Percentiles rank a stretch among this genome's conserved stretches.
phyloP scores from a whole-genome alignment of 176 grass and related monocot genomes.

The Juncus effusus region DNA sequence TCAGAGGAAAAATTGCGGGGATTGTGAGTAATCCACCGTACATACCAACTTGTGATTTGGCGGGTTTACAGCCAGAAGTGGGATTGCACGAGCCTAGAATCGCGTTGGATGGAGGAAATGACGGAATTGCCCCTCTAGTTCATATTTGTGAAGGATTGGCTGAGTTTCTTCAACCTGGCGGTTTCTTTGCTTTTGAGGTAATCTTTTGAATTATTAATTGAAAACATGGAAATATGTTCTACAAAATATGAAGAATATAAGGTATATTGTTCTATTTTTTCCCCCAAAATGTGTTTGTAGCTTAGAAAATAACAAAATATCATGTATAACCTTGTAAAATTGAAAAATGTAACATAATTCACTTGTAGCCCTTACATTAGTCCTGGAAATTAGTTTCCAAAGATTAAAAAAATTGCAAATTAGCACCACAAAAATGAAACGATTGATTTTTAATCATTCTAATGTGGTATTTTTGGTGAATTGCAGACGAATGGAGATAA shows the following conservation, averaged over 20 bases:
- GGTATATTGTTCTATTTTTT: too few relatives aligned
- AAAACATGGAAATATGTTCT: too few relatives aligned
- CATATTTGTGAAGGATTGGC: constrained; percentile 74
- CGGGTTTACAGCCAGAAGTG: constrained; percentile 90
- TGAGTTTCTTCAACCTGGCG: constrained; percentile 54
- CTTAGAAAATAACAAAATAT: too few relatives aligned
- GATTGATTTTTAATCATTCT: too few relatives aligned
- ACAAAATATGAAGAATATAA: too few relatives aligned
- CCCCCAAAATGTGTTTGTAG: too few relatives aligned
- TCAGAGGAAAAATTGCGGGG: constrained; percentile 67
- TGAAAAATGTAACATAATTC: too few relatives aligned
- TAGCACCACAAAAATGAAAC: too few relatives aligned
- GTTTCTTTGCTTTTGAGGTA: constrained; percentile 98
- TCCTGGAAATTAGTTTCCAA: too few relatives aligned
- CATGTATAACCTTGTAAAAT: too few relatives aligned
- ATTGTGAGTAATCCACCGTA: constrained; percentile 95
- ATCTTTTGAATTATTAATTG: background rate
- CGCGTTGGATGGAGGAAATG: constrained; percentile 70
- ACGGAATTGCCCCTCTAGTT: constrained; percentile 73
- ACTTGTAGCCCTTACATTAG: too few relatives aligned
- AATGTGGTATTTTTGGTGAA: background rate
- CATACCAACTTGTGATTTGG: constrained; percentile 61
- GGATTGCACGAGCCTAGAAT: constrained; percentile 80
- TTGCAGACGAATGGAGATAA: constrained; percentile 77
- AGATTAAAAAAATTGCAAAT: too few relatives aligned